phyloP scores from a whole-genome alignment of 257 asterid species.

The Salvia splendens region DNA sequence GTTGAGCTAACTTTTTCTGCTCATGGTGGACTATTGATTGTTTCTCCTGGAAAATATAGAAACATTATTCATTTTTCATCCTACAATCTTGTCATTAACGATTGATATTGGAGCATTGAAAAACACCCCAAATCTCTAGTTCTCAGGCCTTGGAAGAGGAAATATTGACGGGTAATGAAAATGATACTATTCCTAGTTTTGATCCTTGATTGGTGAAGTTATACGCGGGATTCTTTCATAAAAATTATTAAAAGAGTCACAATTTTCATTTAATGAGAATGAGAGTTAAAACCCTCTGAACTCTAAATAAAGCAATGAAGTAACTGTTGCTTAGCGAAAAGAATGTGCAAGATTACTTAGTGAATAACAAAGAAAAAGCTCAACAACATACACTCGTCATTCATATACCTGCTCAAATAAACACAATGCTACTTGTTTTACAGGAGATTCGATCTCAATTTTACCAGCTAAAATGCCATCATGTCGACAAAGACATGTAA shows the following conservation, averaged over 20 bases:
- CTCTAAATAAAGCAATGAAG: not conserved
- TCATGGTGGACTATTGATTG: constrained; percentile 75
- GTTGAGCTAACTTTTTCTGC: constrained; percentile 84
- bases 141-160: not conserved
- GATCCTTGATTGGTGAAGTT: not conserved
- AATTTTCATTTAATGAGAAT: not conserved
- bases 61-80: constrained; percentile 10
- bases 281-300: not conserved
- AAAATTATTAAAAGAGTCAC: constrained; percentile 8
- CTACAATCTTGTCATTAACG: not conserved
- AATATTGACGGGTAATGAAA: not conserved
- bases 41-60: constrained; percentile 65
- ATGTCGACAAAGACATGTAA: constrained; percentile 7
- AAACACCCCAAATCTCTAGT: not conserved
- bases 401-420: not conserved
- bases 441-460: not conserved
- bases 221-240: not conserved
- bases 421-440: not conserved
- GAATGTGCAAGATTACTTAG: not conserved
- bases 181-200: not conserved
- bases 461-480: constrained; percentile 7
- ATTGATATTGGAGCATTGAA: not conserved
- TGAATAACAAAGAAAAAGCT: constrained; percentile 12
- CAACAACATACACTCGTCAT: not conserved
- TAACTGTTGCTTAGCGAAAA: not conserved